Conservation (phyloP, 1,139 yeast species). For the Taiozyma sp. region DNA sequence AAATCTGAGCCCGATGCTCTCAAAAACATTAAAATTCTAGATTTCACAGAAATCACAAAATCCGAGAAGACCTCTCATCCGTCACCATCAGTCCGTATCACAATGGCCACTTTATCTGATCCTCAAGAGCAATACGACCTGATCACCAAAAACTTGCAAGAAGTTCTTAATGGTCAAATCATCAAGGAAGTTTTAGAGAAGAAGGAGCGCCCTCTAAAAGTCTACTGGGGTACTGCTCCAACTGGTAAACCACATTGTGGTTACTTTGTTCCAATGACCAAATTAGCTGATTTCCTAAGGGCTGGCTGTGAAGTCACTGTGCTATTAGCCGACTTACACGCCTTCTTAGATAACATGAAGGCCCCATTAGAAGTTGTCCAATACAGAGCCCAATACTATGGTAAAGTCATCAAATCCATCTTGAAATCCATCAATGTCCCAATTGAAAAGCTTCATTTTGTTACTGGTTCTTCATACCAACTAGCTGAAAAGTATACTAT, state of each 20-base stretch:
- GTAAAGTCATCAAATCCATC: conserved; percentile 73
- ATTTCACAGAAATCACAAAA: neutral
- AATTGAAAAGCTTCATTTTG: conserved; percentile 78
- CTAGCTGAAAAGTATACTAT: conserved; percentile 68
- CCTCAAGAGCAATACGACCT: conserved; percentile 69
- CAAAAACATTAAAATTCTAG: neutral
- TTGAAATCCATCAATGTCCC: conserved; percentile 86
- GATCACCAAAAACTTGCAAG: conserved; percentile 85
- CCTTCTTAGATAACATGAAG: conserved; percentile 96
- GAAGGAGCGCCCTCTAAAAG: conserved; percentile 72
- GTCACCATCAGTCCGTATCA: neutral
- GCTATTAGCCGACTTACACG: conserved; percentile 94
- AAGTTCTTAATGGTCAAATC: conserved; percentile 83
- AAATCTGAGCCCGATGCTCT: neutral
- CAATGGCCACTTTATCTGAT: conserved; percentile 18
- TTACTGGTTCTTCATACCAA: conserved; percentile 87
- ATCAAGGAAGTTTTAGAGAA: conserved; percentile 79
- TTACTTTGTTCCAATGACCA: conserved; percentile 96
- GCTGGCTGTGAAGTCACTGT: conserved; percentile 97
- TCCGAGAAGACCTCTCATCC: neutral
- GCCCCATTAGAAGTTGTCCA: conserved; percentile 92
- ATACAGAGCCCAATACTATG: conserved; percentile 88
- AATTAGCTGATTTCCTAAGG: conserved; percentile 87
- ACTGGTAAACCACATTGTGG: conserved; percentile 99
- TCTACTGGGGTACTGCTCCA: conserved; percentile 97